Conservation (phyloP, 768 basidiomycete genomes). For the Mycena vulgaris region DNA sequence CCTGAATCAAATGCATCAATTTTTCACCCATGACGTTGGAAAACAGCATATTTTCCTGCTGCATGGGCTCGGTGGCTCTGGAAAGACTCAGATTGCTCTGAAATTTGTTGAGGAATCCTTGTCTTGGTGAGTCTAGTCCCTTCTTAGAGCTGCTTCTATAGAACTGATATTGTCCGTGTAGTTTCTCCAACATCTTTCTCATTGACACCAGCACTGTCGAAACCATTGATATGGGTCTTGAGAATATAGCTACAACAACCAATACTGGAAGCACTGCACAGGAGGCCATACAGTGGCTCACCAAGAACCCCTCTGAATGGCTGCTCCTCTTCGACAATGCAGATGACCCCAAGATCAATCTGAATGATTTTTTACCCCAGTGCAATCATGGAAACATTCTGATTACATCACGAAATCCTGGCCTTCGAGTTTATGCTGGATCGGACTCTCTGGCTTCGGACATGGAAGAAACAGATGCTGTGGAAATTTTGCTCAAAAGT, state of each 20-base stretch:
- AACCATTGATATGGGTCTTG: slow-evolving; percentile 6
- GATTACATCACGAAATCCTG: slow-evolving; percentile 28
- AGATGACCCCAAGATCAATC: neutral
- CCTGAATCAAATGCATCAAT: slow-evolving; percentile 1
- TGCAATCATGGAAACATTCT: slow-evolving; percentile 25
- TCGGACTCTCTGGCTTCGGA: neutral
- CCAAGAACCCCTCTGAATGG: neutral
- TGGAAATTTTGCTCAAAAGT: slow-evolving; percentile 3
- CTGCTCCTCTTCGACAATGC: slow-evolving; percentile 4
- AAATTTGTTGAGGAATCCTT: slow-evolving; percentile 2
- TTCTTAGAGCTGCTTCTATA: neutral
- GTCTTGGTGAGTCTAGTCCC: neutral
- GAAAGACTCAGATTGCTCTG: slow-evolving; percentile 8
- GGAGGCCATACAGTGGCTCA: neutral
- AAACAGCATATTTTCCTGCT: neutral
- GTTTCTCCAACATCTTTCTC: neutral
- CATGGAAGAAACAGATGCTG: slow-evolving; percentile 1
- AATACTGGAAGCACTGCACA: neutral
- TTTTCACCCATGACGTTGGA: neutral
- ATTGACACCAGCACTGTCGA: neutral
- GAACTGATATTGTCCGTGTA: neutral
- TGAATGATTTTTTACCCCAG: slow-evolving; percentile 3
- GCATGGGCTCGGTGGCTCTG: neutral
- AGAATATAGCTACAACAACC: neutral
- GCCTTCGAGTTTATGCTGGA: neutral